phyloP scores from a whole-genome alignment of 129 eudicot genomes.

The Tagetes erecta region DNA sequence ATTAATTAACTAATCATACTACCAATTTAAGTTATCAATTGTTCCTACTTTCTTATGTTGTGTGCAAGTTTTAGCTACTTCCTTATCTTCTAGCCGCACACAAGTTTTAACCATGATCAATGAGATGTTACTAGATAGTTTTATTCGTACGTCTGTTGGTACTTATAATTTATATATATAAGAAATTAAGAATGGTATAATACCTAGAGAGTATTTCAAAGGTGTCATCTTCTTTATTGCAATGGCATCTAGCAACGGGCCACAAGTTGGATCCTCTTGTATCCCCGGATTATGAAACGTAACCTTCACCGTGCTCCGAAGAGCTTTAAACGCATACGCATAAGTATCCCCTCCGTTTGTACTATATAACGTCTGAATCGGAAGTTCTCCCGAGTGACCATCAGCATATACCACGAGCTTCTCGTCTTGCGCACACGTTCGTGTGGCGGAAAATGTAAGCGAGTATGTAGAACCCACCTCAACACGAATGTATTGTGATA shows the following conservation, averaged over 20 bases:
- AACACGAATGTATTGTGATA: slow-evolving; percentile 35
- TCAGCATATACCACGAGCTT: slow-evolving; percentile 38
- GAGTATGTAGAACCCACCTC: slow-evolving; percentile 41
- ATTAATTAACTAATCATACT: no score
- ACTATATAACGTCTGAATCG: slow-evolving; percentile 53
- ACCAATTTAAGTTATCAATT: no score
- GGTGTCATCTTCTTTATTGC: slow-evolving; percentile 51
- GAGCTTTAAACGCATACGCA: slow-evolving; percentile 52
- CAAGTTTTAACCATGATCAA: no score
- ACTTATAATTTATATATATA: no score
- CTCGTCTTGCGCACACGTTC: slow-evolving; percentile 67
- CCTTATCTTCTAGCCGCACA: no score
- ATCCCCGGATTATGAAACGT: slow-evolving; percentile 51
- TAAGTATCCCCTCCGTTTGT: slow-evolving; percentile 58
- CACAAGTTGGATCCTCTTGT: slow-evolving; percentile 63
- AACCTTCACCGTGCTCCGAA: slow-evolving; percentile 27
- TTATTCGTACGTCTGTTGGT: no score
- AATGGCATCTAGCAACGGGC: slow-evolving; percentile 56
- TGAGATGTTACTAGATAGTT: no score
- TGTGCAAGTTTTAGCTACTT: no score
- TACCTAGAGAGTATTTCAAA: slow-evolving; percentile 35
- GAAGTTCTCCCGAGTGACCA: slow-evolving; percentile 42
- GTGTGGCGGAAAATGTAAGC: slow-evolving; percentile 50
- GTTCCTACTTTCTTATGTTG: no score
- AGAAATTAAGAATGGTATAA: not conserved